A percentile compares a stretch with the other conserved stretches of the same genome.
These are phyloP conservation scores for Rhinocladiella similis DNA, from an alignment of 2,329 filamentous ascomycete genomes.

Conservation along the genomic window DNA sequence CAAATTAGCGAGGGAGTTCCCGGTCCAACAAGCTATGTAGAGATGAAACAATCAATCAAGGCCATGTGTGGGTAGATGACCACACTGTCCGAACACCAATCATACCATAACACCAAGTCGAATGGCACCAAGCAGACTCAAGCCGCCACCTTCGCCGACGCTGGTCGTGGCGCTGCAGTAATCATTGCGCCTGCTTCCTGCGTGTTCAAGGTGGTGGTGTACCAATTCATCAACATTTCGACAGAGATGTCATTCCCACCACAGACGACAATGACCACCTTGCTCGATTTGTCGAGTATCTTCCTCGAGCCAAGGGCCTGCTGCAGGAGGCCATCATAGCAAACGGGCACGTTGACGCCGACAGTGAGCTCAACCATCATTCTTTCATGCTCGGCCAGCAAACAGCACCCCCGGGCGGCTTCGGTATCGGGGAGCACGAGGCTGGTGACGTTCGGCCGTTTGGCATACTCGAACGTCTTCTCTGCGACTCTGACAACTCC, in stretches of 20 bases:
- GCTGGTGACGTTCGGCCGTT: slow-evolving; percentile 51
- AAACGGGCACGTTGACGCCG: slow-evolving; percentile 65
- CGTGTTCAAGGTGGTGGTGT: neutral
- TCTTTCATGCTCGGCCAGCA: slow-evolving; percentile 77
- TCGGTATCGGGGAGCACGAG: slow-evolving; percentile 71
- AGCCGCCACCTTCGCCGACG: neutral
- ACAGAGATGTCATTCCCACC: slow-evolving; percentile 70
- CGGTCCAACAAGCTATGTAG: too few relatives aligned
- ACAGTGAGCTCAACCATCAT: slow-evolving; percentile 82
- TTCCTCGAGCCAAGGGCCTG: neutral
- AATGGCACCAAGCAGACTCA: too few relatives aligned
- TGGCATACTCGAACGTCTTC: slow-evolving; percentile 66
- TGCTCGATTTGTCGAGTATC: slow-evolving; percentile 61
- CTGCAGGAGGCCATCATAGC: neutral
- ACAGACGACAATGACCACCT: slow-evolving; percentile 81
- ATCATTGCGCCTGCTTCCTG: neutral
- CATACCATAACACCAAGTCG: too few relatives aligned
- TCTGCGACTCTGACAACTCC: slow-evolving; percentile 70
- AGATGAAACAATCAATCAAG: neutral
- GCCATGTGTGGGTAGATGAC: neutral
- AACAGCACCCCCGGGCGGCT: slow-evolving; percentile 73
- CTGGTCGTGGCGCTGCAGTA: neutral
- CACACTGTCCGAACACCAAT: too few relatives aligned
- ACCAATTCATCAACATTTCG: slow-evolving; percentile 60
- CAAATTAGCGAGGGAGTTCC: slow-evolving; percentile 1